Evolutionary conservation across 2,329 filamentous ascomycete species (phyloP).

Genomic region (Chrysoporthe austroafricana): DNA sequence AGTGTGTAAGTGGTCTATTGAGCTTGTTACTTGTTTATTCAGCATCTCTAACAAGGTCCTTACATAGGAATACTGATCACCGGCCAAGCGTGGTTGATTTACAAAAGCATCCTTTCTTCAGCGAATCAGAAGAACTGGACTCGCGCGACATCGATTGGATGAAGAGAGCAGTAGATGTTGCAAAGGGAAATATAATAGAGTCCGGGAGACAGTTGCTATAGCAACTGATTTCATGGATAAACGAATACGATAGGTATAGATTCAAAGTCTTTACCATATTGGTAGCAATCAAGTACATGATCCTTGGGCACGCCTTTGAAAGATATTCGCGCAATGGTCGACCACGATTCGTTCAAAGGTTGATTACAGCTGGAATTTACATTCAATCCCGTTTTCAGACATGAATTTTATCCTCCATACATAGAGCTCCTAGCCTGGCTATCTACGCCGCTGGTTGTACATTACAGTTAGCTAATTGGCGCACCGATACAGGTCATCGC

Average conservation of each 20-base stretch:
- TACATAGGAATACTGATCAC: neutral
- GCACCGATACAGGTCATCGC: too few species aligned
- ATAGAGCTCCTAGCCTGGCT: too few species aligned
- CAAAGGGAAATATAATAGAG: neutral
- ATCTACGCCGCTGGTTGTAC: too few species aligned
- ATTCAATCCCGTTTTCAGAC: too few species aligned
- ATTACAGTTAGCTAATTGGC: too few species aligned
- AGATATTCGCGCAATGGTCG: too few species aligned
- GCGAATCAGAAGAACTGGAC: neutral
- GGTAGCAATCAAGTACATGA: too few species aligned
- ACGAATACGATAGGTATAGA: neutral
- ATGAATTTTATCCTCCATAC: too few species aligned
- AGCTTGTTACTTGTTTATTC: neutral
- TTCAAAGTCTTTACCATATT: too few species aligned
- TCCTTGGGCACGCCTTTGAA: too few species aligned
- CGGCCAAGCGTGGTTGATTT: constrained; percentile 6
- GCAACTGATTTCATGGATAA: neutral
- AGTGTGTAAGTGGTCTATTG: neutral
- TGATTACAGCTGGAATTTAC: too few species aligned
- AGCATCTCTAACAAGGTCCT: neutral
- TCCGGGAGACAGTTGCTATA: neutral
- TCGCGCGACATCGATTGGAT: neutral
- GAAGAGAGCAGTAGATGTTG: neutral
- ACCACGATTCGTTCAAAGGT: too few species aligned
- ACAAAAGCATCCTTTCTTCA: neutral